Base-by-base conservation (phyloP, 1,284 basidiomycete species). In the Vanrija sp. region DNA sequence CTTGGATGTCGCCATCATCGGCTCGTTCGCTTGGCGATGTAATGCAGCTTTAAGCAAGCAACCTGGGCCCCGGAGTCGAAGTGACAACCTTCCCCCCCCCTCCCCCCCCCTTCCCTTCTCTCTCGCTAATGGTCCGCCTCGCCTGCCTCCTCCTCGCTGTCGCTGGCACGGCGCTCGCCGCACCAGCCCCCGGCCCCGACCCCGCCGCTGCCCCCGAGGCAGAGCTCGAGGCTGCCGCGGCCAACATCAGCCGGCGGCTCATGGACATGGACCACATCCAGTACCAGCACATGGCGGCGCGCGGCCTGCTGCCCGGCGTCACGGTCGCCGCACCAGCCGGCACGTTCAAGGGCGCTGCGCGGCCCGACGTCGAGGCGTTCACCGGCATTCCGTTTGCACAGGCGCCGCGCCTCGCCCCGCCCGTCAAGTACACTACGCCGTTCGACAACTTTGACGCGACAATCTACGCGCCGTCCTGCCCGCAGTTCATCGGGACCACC, bases 331-430 rank as follows among this genome's bases (percentile, higher is more conserved):
- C 46, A 10, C 60, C 60, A 0, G 60, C 60, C n/a, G 60, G 60
- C 21, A 50, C 39, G 23, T 25, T 61, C 23, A 46, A 53, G 26
- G 60, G 60, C 19, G 43, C 16, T 2, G 19, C 38, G 28, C 6
- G n/a, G 28, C 29, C 26, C 16, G 26, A 7, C n/a, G 52, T 47
- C 12, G 55, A 61, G 40, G 46, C 38, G 42, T 62, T 54, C 29
- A 51, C 48, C 8, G 86, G 86, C 1, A 83, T 89, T 43, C 86
- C 84, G 0, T 88, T 81, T 58, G 85, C 84, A 14, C 72, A 82
- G 57, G 78, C 85, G 6, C 86, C 63, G 14, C 59, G 64, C 23
- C 60, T 61, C 28, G 78, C 75, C 7, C 62, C 79, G 9, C 75
- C 77, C 0, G 79, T 80, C 63, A 75, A 78, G 52, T 66, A 78